Evolutionary conservation across 2,329 filamentous ascomycete species (phyloP).

Genomic region (Aspergillus persii): DNA sequence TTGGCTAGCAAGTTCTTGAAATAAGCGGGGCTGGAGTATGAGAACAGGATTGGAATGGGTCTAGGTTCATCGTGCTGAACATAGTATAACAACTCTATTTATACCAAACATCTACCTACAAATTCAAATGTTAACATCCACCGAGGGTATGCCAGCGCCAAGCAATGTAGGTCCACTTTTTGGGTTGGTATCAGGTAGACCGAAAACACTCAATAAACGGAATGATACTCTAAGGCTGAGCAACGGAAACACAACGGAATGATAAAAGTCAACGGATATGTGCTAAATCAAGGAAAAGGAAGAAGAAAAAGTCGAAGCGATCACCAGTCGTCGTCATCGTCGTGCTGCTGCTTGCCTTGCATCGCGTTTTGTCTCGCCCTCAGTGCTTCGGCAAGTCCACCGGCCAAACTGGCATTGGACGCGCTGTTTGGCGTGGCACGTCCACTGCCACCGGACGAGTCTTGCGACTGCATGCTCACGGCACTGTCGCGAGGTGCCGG

Average conservation of each 20-base stretch:
- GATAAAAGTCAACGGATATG: conserved; percentile 18
- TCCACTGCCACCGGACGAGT: conserved; percentile 62
- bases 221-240: conserved; percentile 7
- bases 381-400: conserved; percentile 75
- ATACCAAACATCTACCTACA: conserved; percentile 7
- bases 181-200: conserved; percentile 3
- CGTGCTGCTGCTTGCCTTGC: conserved; percentile 58
- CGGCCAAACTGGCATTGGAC: conserved; percentile 62
- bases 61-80: not conserved
- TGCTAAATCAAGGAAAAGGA: conserved; percentile 20
- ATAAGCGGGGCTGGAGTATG: not conserved
- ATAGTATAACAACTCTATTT: not conserved
- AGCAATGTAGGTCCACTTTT: conserved; percentile 8
- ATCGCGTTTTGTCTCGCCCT: conserved; percentile 73
- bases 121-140: conserved; percentile 1
- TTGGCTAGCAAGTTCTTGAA: conserved; percentile 61
- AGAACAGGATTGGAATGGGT: no score
- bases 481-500: conserved; percentile 67
- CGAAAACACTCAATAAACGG: conserved; percentile 1
- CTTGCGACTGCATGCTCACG: conserved; percentile 46
- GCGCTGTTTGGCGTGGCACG: conserved; percentile 64
- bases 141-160: conserved; percentile 10
- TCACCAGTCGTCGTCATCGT: conserved; percentile 71
- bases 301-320: conserved; percentile 16
- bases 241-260: conserved; percentile 3